Evolutionary conservation across 768 basidiomycete genomes (phyloP).

Genomic region (Sutorius australiensis): DNA sequence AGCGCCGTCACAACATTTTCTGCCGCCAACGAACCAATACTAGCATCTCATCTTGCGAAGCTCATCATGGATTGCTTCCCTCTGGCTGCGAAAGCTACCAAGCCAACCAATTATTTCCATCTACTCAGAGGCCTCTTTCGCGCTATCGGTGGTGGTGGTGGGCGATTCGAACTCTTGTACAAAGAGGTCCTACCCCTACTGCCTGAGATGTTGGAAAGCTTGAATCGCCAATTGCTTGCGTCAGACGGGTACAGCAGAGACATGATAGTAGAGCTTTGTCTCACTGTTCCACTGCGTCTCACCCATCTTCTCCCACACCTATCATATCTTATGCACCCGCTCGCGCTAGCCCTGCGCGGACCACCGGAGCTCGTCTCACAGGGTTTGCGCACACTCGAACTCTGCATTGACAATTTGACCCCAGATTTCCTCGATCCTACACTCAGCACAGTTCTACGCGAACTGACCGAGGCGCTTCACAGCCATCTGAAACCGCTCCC

Average conservation of each 20-base stretch:
- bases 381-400: slow-evolving; percentile 91
- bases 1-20: slow-evolving; percentile 76
- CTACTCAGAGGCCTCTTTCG: slow-evolving; percentile 90
- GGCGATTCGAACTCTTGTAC: slow-evolving; percentile 90
- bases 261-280: slow-evolving; percentile 93
- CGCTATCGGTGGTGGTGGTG: slow-evolving; percentile 87
- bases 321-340: slow-evolving; percentile 92
- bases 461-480: slow-evolving; percentile 93
- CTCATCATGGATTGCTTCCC: slow-evolving; percentile 96
- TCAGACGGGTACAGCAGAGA: slow-evolving; percentile 82
- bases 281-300: slow-evolving; percentile 92
- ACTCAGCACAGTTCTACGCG: slow-evolving; percentile 84
- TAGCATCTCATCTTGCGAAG: slow-evolving; percentile 90
- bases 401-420: slow-evolving; percentile 98
- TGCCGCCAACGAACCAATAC: slow-evolving; percentile 77
- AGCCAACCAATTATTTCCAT: slow-evolving; percentile 90
- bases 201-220: slow-evolving; percentile 93
- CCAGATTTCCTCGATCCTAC: slow-evolving; percentile 98
- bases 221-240: slow-evolving; percentile 84
- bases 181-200: slow-evolving; percentile 94
- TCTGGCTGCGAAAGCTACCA: slow-evolving; percentile 84
- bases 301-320: slow-evolving; percentile 96
- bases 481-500: slow-evolving; percentile 88
- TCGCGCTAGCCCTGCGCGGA: slow-evolving; percentile 86
- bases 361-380: slow-evolving; percentile 89